Conservation (phyloP, 257 asterid genomes). For the Fraxinus excelsior region DNA sequence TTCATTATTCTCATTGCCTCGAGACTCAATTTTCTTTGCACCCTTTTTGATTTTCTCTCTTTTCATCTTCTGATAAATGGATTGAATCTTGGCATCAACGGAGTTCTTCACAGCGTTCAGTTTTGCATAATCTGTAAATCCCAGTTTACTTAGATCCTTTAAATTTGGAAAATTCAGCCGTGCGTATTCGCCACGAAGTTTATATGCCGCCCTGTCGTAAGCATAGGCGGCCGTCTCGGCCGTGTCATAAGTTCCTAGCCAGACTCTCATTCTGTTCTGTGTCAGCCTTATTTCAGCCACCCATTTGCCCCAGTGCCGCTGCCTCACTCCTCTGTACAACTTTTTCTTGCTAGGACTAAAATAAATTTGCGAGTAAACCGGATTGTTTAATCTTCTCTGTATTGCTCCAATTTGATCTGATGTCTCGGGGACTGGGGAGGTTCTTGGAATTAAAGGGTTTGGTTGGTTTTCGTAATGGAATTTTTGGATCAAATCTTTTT, state of each 20-base stretch:
- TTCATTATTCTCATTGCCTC: not conserved
- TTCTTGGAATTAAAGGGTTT: slow-evolving; percentile 3
- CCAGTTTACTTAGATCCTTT: slow-evolving; percentile 50
- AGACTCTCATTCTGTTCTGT: slow-evolving; percentile 45
- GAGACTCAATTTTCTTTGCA: slow-evolving; percentile 27
- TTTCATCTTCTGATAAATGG: slow-evolving; percentile 61
- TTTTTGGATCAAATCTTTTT: slow-evolving; percentile 52
- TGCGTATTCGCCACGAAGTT: slow-evolving; percentile 54
- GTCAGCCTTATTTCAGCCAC: slow-evolving; percentile 54
- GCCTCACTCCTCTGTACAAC: slow-evolving; percentile 56
- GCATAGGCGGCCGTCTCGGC: slow-evolving; percentile 83
- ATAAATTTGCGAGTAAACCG: slow-evolving; percentile 18
- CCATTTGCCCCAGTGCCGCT: slow-evolving; percentile 64
- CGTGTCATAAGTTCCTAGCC: slow-evolving; percentile 72
- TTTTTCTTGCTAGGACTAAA: slow-evolving; percentile 41
- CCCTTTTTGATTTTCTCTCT: slow-evolving; percentile 46
- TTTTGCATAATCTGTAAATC: slow-evolving; percentile 46
- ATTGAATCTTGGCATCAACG: slow-evolving; percentile 73
- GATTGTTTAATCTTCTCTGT: not conserved
- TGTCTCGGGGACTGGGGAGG: not conserved
- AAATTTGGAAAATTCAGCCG: slow-evolving; percentile 49
- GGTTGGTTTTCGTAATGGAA: slow-evolving; percentile 31
- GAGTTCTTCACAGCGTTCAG: slow-evolving; percentile 49
- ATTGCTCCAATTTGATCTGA: not conserved
- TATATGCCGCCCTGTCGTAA: slow-evolving; percentile 55